Evolutionary conservation across 2,329 filamentous ascomycete species (phyloP), one percentile per base, ranked within the genome.

Genomic region (Microcyclosporella mali): DNA sequence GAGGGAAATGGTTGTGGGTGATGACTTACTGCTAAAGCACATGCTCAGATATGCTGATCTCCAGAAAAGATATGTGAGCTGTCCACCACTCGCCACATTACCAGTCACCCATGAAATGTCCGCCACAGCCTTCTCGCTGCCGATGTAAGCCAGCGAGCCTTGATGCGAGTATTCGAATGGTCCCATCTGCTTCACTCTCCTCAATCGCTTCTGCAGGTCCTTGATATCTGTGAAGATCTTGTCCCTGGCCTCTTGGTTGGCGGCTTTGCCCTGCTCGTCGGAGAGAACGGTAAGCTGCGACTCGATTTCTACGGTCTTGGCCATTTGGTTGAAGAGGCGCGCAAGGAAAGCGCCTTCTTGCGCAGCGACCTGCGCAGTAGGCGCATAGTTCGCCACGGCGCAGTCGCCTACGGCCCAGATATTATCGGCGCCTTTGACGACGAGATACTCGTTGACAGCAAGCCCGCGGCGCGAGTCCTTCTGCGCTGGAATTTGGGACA

Each of bases 91-190:
- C 49, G 92, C 90, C 58, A 98, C 78, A 73, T 97, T 98, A 55
- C 92, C 92, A 61, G 92, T 94, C 72, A 94, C 82, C 90, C 92
- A 98, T 65, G 82, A 86, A 61, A 98, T 88, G 70, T 98, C 92
- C 50, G 92, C 92, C 46, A 98, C 92, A 37, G 92, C 92, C 78
- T 90, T 90, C 67, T 98, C 92, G 68, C 87, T 94, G 50, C 92
- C 92, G 70, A 98, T 98, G 72, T 98, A 98, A 38, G 92, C 92
- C 68, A 98, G 70, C 58, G 84, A 90, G 55, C 92, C 92, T 73
- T 98, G 89, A 75, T 98, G 92, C 30, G 87, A 92, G 79, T 98
- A 98, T 72, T 94, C 84, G 76, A 98, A 98, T 40, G 92, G 92
- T 65, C 92, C 94, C 68, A 95, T 83, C 66, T 94, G 85, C 77